phyloP scores from a whole-genome alignment of 495 filamentous ascomycete species.

The Lasiosphaeria hispida region DNA sequence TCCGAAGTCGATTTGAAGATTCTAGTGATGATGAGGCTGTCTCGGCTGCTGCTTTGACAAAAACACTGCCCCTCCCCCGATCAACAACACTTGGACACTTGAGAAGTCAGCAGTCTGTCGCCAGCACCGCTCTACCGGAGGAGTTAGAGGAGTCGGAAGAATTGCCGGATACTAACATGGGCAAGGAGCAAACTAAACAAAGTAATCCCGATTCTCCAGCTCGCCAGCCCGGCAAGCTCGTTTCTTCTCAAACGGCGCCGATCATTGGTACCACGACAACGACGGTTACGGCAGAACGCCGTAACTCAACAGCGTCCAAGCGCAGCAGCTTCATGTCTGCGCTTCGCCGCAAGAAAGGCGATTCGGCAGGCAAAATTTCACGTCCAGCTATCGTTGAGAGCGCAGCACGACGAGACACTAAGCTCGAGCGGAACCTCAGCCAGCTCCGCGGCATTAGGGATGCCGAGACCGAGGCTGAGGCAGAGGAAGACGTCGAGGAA shows the following conservation, averaged over 20 bases:
- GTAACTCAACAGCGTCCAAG: conserved; percentile 9
- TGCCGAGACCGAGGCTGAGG: conserved; percentile 5
- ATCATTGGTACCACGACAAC: conserved; percentile 2
- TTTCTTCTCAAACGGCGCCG: conserved; percentile 25
- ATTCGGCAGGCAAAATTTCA: conserved; percentile 38
- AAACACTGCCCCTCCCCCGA: conserved; percentile 9
- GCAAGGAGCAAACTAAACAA: not conserved
- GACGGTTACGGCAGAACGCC: conserved; percentile 2
- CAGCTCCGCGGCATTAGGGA: conserved; percentile 35
- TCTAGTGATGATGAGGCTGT: conserved; percentile 70
- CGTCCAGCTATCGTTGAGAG: conserved; percentile 45
- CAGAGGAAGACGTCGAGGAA: conserved; percentile 2
- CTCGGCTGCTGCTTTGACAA: conserved; percentile 20
- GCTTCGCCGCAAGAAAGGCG: conserved; percentile 47
- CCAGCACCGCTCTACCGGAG: conserved; percentile 31
- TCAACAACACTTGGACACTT: not conserved
- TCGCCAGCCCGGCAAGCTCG: conserved; percentile 2
- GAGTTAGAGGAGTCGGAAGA: conserved; percentile 42
- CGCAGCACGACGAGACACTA: conserved; percentile 50
- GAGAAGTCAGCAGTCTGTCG: conserved; percentile 20
- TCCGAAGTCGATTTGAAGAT: conserved; percentile 74
- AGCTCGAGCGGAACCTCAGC: conserved; percentile 46
- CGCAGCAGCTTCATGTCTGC: conserved; percentile 44
- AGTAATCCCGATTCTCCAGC: not conserved
- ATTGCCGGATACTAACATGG: conserved; percentile 23